Percentiles rank a stretch among this genome's conserved stretches.
These are phyloP conservation scores for Aspergillus clavatus DNA, from an alignment of 2,329 filamentous ascomycete species.

Conservation along the genomic window DNA sequence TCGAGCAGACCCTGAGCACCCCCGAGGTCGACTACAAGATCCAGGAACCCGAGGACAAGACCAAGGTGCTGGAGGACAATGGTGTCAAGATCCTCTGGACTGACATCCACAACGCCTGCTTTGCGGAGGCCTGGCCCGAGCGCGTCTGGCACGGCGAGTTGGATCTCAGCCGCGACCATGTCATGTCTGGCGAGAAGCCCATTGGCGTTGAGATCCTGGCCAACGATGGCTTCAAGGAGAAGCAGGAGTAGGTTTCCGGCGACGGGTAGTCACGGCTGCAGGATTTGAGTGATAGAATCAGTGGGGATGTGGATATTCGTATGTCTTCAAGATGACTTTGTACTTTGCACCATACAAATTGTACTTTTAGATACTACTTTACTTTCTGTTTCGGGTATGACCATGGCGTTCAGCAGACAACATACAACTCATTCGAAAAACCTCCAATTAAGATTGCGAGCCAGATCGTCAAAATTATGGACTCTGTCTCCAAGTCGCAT, in stretches of 20 bases:
- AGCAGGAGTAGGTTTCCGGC: slow-evolving; percentile 11
- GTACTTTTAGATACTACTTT: slow-evolving; percentile 21
- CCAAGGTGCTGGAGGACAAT: slow-evolving; percentile 24
- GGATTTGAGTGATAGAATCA: slow-evolving; percentile 1
- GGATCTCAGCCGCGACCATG: slow-evolving; percentile 31
- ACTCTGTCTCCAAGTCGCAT: background rate
- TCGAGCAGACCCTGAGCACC: slow-evolving; percentile 17
- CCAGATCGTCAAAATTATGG: too few species aligned
- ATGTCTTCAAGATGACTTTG: slow-evolving; percentile 20
- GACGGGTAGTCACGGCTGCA: background rate
- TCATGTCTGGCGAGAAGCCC: slow-evolving; percentile 31
- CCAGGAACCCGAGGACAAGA: slow-evolving; percentile 19
- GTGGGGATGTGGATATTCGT: slow-evolving; percentile 1
- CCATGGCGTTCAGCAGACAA: slow-evolving; percentile 16
- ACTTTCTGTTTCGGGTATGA: slow-evolving; percentile 9
- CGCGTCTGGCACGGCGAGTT: slow-evolving; percentile 41
- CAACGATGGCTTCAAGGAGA: slow-evolving; percentile 22
- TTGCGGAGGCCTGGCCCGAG: slow-evolving; percentile 41
- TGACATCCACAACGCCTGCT: slow-evolving; percentile 42
- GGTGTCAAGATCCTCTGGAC: slow-evolving; percentile 45
- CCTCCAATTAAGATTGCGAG: too few species aligned
- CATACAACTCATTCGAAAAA: background rate
- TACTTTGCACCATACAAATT: slow-evolving; percentile 12
- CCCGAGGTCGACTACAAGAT: slow-evolving; percentile 25
- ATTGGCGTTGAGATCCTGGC: slow-evolving; percentile 17